Evolutionary conservation across 495 filamentous ascomycete species (phyloP).

Genomic region (Parathielavia hyrcaniae): DNA sequence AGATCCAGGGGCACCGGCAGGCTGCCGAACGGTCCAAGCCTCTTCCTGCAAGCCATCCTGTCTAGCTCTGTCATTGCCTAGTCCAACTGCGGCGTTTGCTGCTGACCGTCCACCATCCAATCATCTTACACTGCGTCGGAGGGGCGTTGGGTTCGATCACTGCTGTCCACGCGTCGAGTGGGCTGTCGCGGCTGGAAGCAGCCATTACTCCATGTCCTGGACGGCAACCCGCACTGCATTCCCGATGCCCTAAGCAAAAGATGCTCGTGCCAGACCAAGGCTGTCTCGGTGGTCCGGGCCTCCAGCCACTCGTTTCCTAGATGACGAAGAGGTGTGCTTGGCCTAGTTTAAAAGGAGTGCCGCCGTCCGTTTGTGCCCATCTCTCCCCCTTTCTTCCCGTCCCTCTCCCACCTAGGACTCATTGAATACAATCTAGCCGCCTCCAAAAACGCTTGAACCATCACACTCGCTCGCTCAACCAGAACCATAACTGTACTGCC

Average conservation of each 20-base stretch:
- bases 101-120: conserved; percentile 4
- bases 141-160: conserved; percentile 13
- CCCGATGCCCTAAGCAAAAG: conserved; percentile 1
- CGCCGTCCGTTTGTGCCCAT: neutral
- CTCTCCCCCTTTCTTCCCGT: neutral
- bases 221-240: conserved; percentile 11
- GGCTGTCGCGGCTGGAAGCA: neutral
- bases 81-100: neutral
- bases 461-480: neutral
- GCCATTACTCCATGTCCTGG: neutral
- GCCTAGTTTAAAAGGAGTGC: conserved; percentile 3
- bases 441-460: neutral
- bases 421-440: neutral
- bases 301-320: conserved; percentile 6
- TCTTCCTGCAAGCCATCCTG: conserved; percentile 5
- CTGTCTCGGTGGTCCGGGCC: conserved; percentile 7
- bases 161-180: conserved; percentile 9
- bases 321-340: conserved; percentile 1
- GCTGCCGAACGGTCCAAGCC: neutral
- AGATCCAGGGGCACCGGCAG: conserved; percentile 1
- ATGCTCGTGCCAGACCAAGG: conserved; percentile 10
- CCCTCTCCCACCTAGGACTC: neutral
- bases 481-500: neutral
- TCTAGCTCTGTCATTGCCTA: neutral
- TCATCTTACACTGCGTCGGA: neutral